Evolutionary conservation across 805 yeast genomes (phyloP), one percentile per base, ranked within the genome.

Genomic region (Candida suzukii): DNA sequence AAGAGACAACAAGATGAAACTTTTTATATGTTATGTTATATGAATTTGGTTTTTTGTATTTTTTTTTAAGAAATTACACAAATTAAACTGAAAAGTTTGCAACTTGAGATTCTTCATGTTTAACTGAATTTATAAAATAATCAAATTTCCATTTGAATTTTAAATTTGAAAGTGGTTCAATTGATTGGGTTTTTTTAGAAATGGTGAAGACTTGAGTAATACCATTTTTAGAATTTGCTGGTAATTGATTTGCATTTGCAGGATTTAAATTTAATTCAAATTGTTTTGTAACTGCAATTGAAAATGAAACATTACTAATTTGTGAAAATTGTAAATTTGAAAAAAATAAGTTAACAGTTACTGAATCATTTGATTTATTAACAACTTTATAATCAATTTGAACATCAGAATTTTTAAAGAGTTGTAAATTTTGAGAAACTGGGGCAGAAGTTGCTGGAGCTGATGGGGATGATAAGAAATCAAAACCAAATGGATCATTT

Each of bases 71-170:
- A n/a, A n/a, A n/a, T n/a, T n/a, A n/a, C n/a, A n/a, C n/a, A 34
- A 21, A 13, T 26, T 10, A 24, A n/a, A 25, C 38, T 4, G 29
- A 16, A 19, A 18, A n/a, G 30, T 41, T 53, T 6, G 64, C 64
- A 20, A 80, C 77, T 8, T 88, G 87, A 10, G 78, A 70, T 48
- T 78, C 83, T 49, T 74, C 80, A 18, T 60, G 61, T 9, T 60
- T 57, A 19, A 58, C 56, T n/a, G 78, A 76, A 40, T 73, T 74
- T 10, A 71, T 56, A 11, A 53, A 50, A 56, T 75, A 86, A 42
- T 74, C 74, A 20, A 74, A 71, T 58, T 81, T 84, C 91, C 90
- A 87, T 59, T 86, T 83, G 44, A 87, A 68, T 60, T 83, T 85
- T 49, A 83, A 35, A 17, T 46, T 34, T 20, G 29, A 32, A 41